A percentile compares a stretch with the other conserved stretches of the same genome.
Evolutionary conservation across 2,329 filamentous ascomycete species (phyloP).

Genomic region (Microsporum audouinii): DNA sequence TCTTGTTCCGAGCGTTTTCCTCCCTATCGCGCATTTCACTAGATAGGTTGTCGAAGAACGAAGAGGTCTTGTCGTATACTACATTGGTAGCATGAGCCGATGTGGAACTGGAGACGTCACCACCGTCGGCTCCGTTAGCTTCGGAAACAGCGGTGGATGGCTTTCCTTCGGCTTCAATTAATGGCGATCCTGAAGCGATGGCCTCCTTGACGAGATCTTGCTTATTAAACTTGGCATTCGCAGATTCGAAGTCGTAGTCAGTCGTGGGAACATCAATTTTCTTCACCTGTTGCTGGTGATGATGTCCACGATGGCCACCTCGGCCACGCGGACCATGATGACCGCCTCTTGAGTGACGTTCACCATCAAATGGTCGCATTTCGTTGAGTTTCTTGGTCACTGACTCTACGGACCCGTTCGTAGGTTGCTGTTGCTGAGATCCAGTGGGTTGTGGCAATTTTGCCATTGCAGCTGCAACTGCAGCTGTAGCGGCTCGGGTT

Average conservation of each 20-base stretch:
- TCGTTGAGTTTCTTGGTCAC: conserved; percentile 37
- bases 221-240: conserved; percentile 84
- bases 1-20: conserved; percentile 53
- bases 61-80: conserved; percentile 78
- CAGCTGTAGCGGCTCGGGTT: conserved; percentile 39
- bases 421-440: conserved; percentile 23
- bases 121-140: conserved; percentile 28
- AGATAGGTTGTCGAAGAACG: conserved; percentile 98
- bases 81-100: conserved; percentile 22
- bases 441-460: conserved; percentile 35
- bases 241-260: conserved; percentile 81
- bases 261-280: conserved; percentile 82
- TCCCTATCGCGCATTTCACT: conserved; percentile 84
- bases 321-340: conserved; percentile 37
- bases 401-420: conserved; percentile 29
- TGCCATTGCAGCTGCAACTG: conserved; percentile 42
- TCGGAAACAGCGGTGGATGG: conserved; percentile 31
- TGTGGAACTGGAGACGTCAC: conserved; percentile 25
- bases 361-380: conserved; percentile 33
- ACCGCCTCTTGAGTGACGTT: conserved; percentile 29
- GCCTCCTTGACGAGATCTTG: conserved; percentile 80
- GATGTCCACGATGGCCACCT: conserved; percentile 34
- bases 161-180: conserved; percentile 42
- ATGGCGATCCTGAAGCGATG: conserved; percentile 62
- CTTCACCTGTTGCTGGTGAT: conserved; percentile 37